phyloP scores from a whole-genome alignment of 805 yeast species.

The Kockiozyma suomiensis region DNA sequence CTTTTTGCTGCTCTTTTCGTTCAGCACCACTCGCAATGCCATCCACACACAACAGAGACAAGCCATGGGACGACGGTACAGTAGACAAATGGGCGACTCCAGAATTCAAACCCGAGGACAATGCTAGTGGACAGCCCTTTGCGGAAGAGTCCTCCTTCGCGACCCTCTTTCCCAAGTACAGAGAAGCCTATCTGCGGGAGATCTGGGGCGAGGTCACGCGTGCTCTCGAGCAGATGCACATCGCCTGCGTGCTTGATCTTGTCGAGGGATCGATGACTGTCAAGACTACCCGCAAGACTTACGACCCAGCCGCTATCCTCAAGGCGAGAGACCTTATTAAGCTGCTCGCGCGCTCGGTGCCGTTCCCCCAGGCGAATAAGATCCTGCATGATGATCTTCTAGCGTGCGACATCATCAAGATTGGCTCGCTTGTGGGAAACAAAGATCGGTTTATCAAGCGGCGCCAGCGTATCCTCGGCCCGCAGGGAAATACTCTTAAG shows the following conservation, averaged over 20 bases:
- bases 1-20: not conserved
- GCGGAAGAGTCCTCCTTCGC: constrained; percentile 95
- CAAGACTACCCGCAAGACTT: constrained; percentile 91
- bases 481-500: constrained; percentile 93
- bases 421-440: constrained; percentile 83
- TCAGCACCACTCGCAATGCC: constrained; percentile 57
- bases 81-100: constrained; percentile 72
- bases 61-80: constrained; percentile 53
- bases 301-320: constrained; percentile 88
- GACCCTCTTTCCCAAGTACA: constrained; percentile 93
- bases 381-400: constrained; percentile 79
- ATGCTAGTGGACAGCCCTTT: constrained; percentile 81
- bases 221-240: constrained; percentile 63
- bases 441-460: constrained; percentile 94
- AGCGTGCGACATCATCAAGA: constrained; percentile 95
- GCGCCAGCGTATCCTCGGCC: constrained; percentile 95
- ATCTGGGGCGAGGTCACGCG: constrained; percentile 94
- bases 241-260: constrained; percentile 82
- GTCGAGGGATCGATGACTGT: constrained; percentile 99
- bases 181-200: constrained; percentile 85
- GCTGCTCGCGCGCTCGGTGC: constrained; percentile 91
- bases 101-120: constrained; percentile 87
- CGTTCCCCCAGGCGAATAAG: constrained; percentile 93
- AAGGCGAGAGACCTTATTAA: constrained; percentile 95
- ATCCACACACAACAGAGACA: constrained; percentile 89